These are phyloP conservation scores for Wallacemonas sp. DNA, from an alignment of 208 protist genomes.

Conservation along the genomic window DNA sequence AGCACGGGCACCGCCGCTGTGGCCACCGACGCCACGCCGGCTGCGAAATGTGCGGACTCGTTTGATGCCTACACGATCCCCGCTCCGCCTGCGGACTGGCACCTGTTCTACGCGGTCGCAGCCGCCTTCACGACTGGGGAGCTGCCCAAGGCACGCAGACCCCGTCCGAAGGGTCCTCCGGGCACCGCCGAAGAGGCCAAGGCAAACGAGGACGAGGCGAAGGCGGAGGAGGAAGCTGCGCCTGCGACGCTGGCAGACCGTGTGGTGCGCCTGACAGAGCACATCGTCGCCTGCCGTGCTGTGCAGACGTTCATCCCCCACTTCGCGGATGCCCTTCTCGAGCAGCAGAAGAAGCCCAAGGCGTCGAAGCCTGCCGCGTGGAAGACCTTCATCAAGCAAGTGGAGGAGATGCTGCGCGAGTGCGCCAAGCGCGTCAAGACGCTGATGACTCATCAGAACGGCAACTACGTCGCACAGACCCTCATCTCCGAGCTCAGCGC, in stretches of 20 bases:
- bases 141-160: constrained; percentile 4
- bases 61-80: constrained; percentile 32
- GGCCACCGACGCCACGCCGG: constrained; percentile 9
- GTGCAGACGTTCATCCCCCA: constrained; percentile 70
- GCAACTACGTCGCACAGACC: constrained; percentile 77
- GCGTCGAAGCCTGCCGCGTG: constrained; percentile 24
- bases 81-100: constrained; percentile 44
- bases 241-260: constrained; percentile 26
- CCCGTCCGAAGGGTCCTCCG: background rate
- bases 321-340: constrained; percentile 66
- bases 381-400: constrained; percentile 38
- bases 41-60: constrained; percentile 12
- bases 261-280: constrained; percentile 58
- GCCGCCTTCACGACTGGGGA: constrained; percentile 55
- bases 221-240: constrained; percentile 8
- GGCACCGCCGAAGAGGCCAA: background rate
- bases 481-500: constrained; percentile 60
- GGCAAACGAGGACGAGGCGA: constrained; percentile 4
- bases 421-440: constrained; percentile 28
- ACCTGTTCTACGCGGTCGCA: constrained; percentile 63
- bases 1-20: constrained; percentile 11
- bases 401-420: constrained; percentile 46
- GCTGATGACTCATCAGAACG: constrained; percentile 50
- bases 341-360: constrained; percentile 33
- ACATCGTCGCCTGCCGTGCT: constrained; percentile 70